A percentile compares a stretch with the other conserved stretches of the same genome.
phyloP scores from a whole-genome alignment of 768 basidiomycete genomes.

The Podaxis mareebaensis region DNA sequence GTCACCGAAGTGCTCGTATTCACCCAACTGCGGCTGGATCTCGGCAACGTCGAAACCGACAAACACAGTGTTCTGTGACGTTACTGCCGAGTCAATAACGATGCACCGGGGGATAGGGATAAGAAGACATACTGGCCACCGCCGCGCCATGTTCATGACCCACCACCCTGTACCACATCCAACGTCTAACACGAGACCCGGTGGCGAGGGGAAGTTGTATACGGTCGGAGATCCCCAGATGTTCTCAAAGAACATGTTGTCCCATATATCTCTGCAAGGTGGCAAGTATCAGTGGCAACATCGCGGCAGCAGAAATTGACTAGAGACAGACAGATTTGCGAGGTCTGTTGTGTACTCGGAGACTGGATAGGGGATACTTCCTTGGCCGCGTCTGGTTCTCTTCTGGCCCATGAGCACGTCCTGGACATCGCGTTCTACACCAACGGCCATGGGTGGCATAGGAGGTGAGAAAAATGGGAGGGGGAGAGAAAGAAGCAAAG shows the following conservation, averaged over 20 bases:
- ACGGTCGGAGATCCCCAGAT: conserved; percentile 53
- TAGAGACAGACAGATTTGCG: conserved; percentile 52
- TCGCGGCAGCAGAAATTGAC: conserved; percentile 3
- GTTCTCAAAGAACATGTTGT: conserved; percentile 60
- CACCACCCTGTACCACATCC: conserved; percentile 75
- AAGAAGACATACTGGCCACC: conserved; percentile 55
- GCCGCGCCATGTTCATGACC: conserved; percentile 66
- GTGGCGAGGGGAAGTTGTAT: conserved; percentile 52
- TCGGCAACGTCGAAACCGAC: conserved; percentile 60
- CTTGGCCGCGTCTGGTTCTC: conserved; percentile 40
- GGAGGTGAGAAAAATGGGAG: conserved; percentile 19
- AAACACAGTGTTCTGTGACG: conserved; percentile 47
- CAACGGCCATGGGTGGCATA: conserved; percentile 20
- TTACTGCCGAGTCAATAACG: background rate
- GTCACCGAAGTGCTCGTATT: conserved; percentile 35
- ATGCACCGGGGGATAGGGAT: background rate
- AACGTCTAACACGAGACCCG: conserved; percentile 58
- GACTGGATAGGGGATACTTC: conserved; percentile 59
- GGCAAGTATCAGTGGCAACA: background rate
- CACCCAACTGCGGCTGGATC: conserved; percentile 52
- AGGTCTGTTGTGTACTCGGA: conserved; percentile 43
- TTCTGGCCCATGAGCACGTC: conserved; percentile 41
- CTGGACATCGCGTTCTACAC: conserved; percentile 46
- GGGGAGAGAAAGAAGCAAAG: conserved; percentile 7
- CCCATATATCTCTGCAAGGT: conserved; percentile 65